Conservation (phyloP, 106 monocot species). For the Dioscorea dumetorum region DNA sequence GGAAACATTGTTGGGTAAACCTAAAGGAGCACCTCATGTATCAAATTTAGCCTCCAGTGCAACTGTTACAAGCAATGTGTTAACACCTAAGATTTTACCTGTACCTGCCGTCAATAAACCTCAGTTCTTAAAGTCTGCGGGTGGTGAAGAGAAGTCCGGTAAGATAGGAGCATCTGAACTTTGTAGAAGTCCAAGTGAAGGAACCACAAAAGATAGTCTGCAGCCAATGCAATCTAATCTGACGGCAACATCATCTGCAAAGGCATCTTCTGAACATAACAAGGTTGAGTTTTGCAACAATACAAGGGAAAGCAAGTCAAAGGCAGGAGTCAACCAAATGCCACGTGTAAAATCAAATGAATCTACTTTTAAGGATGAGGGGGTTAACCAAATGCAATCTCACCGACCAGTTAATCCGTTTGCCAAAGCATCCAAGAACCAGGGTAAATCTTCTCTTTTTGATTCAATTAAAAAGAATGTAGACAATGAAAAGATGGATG, state of each 20-base stretch:
- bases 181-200: conserved; percentile 11
- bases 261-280: no score
- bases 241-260: no score
- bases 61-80: background rate
- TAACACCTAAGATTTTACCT: background rate
- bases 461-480: conserved; percentile 73
- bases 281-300: background rate
- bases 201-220: conserved; percentile 2
- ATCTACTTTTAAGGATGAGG: background rate
- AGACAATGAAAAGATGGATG: conserved; percentile 27
- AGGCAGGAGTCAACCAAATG: background rate
- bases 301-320: conserved; percentile 1
- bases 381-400: conserved; percentile 1
- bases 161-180: background rate
- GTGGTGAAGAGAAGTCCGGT: conserved; percentile 3
- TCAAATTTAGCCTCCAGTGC: background rate
- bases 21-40: background rate
- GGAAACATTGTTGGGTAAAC: conserved; percentile 50
- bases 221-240: no score
- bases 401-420: conserved; percentile 40
- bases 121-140: conserved; percentile 11
- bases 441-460: conserved; percentile 43
- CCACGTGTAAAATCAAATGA: background rate
- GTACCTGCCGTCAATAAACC: conserved; percentile 5
- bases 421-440: conserved; percentile 31